Evolutionary conservation across 371 early-diverging fungal species (phyloP), one percentile per base, ranked within the genome.

Genomic region (Chytridium lagenaria): DNA sequence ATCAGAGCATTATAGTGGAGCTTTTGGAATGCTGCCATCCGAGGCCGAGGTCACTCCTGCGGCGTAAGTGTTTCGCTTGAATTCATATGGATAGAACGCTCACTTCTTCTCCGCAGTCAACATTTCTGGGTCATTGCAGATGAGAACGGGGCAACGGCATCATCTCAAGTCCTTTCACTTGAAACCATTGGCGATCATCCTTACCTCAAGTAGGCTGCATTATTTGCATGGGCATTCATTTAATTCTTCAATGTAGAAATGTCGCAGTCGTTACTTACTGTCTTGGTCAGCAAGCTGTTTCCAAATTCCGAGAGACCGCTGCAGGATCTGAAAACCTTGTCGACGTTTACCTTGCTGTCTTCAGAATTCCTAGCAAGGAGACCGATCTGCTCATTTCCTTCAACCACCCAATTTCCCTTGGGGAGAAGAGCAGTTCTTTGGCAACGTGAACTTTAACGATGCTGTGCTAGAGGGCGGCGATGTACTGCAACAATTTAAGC

Each of bases 1-100:
- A 94, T 68, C 90, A 91, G 73, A 92, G 92, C 80, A 78, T 96
- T 28, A 93, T 95, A 59, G 78, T 95, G 50, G 96, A 96, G 79
- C 80, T 96, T 28, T 78, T 95, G 51, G 91, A 95, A 76, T 85
- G 69, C 50, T 70, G 0, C 89, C 90, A 15, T 80, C 85, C 0
- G 19, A 74, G 15, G 80, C 84, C 55, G 61, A 34, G 2, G 36
- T 16, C 26, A 34, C 36, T 12, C 87, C 86, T 15, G 80, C 84
- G 22, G 83, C 40, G 87, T 91, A 30, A 81, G 74, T 89, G 91
- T n/a, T 87, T 78, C 69, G 61, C 30, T 15, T 52, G n/a, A n/a
- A n/a, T n/a, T n/a, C n/a, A n/a, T n/a, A n/a, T n/a, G n/a, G n/a
- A n/a, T n/a, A n/a, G n/a, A n/a, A n/a, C n/a, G n/a, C n/a, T n/a